These are phyloP conservation scores for Pythium sp. DNA, from an alignment of 352 stramenopile species.

Conservation along the genomic window DNA sequence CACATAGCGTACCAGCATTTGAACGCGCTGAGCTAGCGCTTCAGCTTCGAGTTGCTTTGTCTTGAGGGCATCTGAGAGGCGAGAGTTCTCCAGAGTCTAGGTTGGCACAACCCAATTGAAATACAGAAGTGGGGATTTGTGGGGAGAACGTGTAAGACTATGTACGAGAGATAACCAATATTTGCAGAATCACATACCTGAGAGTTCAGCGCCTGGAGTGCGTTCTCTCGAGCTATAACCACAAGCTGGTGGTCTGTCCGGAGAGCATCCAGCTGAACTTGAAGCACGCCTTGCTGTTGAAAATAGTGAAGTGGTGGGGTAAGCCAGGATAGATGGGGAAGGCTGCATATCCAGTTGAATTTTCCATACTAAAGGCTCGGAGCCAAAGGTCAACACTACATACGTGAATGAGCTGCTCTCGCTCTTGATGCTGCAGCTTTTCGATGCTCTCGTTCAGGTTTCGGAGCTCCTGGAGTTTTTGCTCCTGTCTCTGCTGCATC, in stretches of 20 bases:
- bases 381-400: background rate
- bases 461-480: conserved; percentile 18
- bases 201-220: conserved; percentile 7
- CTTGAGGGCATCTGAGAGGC: conserved; percentile 17
- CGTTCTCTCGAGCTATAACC: conserved; percentile 20
- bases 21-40: conserved; percentile 6
- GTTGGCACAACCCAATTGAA: no score
- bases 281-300: conserved; percentile 12
- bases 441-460: conserved; percentile 4
- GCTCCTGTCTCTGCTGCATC: conserved; percentile 14
- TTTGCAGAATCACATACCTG: conserved; percentile 18
- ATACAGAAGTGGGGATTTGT: background rate
- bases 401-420: conserved; percentile 12
- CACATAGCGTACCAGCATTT: conserved; percentile 23
- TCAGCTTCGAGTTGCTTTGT: conserved; percentile 36
- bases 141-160: background rate
- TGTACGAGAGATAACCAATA: background rate
- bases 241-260: conserved; percentile 21
- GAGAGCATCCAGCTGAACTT: conserved; percentile 17
- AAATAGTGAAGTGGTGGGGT: background rate
- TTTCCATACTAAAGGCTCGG: background rate
- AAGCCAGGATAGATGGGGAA: background rate
- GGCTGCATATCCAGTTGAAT: no score
- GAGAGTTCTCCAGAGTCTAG: conserved; percentile 22
- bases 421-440: conserved; percentile 1